Evolutionary conservation across 2,329 filamentous ascomycete genomes (phyloP).

Genomic region (Fusarium staphyleae): DNA sequence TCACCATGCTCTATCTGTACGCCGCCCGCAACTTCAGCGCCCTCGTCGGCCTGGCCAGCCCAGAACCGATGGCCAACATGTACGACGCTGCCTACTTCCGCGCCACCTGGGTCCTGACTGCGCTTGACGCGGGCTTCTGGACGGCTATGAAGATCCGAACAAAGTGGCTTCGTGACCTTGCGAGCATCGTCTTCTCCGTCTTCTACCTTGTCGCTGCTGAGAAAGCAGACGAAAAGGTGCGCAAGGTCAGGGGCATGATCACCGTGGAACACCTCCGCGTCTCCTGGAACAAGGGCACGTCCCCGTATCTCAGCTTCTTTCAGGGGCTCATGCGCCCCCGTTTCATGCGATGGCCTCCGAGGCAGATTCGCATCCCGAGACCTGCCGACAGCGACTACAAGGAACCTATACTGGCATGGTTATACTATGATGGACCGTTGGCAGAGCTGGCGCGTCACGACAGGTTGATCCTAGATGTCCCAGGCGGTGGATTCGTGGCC

Average conservation of each 20-base stretch:
- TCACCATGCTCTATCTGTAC: constrained; percentile 92
- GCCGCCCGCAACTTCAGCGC: constrained; percentile 92
- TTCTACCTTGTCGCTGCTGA: constrained; percentile 96
- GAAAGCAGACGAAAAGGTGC: constrained; percentile 94
- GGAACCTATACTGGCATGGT: constrained; percentile 83
- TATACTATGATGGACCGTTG: constrained; percentile 92
- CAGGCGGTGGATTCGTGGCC: constrained; percentile 93
- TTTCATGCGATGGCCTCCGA: constrained; percentile 80
- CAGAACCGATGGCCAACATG: constrained; percentile 91
- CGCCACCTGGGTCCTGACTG: constrained; percentile 95
- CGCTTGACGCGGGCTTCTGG: constrained; percentile 96
- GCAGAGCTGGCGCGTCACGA: constrained; percentile 77
- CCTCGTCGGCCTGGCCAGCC: constrained; percentile 86
- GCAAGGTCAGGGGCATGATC: constrained; percentile 84
- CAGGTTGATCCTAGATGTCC: constrained; percentile 85
- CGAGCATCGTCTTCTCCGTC: constrained; percentile 81
- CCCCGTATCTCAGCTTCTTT: constrained; percentile 80
- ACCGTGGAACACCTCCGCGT: constrained; percentile 92
- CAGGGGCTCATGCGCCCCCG: constrained; percentile 77
- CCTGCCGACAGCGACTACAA: constrained; percentile 81
- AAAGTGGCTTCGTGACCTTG: constrained; percentile 82
- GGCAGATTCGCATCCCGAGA: constrained; percentile 83
- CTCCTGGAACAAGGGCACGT: constrained; percentile 94
- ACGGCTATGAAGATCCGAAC: constrained; percentile 89
- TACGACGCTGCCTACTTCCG: constrained; percentile 93